Evolutionary conservation across 257 asterid genomes (phyloP), one percentile per base, ranked within the genome.

Genomic region (Solanum virginianum): DNA sequence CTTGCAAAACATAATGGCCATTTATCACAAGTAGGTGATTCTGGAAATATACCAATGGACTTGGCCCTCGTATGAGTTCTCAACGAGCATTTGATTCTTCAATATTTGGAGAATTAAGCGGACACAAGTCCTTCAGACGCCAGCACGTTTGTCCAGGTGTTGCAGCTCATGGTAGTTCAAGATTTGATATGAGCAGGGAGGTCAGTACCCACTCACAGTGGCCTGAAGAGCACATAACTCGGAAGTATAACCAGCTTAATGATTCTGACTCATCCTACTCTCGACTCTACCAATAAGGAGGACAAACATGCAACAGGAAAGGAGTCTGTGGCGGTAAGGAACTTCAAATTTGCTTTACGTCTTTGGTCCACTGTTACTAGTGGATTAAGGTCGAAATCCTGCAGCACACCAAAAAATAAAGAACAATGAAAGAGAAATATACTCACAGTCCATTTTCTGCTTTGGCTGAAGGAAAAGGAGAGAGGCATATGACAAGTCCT

Each of bases 61-160:
- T 47, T 53, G 89, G 65, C 74, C 80, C 71, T 75, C 85, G 49
- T 81, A 43, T 65, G 80, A 63, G 85, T 82, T 86, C 92, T 83
- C 83, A 81, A 79, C 65, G 12, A 66, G 89, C 59, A 86, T 62
- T 86, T 85, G 91, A 86, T 88, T 92, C 92, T 51, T 85, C 90
- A 12, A 91, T 90, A 43, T 85, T 68, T 83, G 80, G 89, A 72
- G 98, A 91, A 81, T 88, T 90, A 10, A 89, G 89, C 79, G 83
- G 90, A 20, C 93, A 91, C 80, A 90, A 90, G 86, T 92, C 95
- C 49, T 88, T 71, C 75, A 90, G 88, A 88, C 88, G 91, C 55
- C 91, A 3, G 93, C 93, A 1, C 90, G 90, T 16, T 82, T 94
- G 88, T 91, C 98, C 72, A 88, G 91, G 86, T 95, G 93, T 94